Conservation (phyloP, 257 asterid species). For the Penstemon barbatus region DNA sequence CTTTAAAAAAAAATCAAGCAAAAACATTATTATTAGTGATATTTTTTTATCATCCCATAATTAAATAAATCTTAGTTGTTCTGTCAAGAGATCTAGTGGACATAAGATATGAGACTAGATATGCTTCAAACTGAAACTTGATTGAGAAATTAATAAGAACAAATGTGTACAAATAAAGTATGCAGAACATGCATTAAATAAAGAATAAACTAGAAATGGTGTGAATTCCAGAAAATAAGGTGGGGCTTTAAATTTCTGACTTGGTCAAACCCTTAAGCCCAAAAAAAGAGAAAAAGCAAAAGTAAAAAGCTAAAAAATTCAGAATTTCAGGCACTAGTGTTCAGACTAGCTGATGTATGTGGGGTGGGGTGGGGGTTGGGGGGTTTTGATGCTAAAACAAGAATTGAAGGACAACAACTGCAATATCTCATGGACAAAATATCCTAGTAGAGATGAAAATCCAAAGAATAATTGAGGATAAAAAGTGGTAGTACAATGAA, state of each 20-base stretch:
- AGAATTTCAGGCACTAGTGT: conserved; percentile 54
- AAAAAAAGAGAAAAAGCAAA: conserved; percentile 34
- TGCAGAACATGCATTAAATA: neutral
- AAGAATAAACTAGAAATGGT: conserved; percentile 15
- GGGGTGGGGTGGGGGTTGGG: neutral
- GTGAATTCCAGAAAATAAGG: conserved; percentile 42
- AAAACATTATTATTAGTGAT: neutral
- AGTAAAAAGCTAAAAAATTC: conserved; percentile 41
- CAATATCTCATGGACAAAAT: conserved; percentile 41
- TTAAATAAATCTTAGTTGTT: neutral
- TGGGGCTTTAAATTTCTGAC: neutral
- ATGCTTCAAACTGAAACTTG: conserved; percentile 17
- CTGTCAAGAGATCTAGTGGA: neutral
- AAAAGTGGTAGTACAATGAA: conserved; percentile 14
- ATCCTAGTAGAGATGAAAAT: conserved; percentile 17
- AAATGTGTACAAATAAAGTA: conserved; percentile 14
- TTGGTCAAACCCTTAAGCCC: neutral
- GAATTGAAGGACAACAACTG: neutral
- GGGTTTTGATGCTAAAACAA: neutral
- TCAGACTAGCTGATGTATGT: conserved; percentile 58
- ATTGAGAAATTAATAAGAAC: neutral
- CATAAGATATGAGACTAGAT: neutral
- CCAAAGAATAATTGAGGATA: conserved; percentile 22
- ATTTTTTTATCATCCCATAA: neutral
- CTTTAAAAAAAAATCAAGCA: neutral